Base-by-base conservation (phyloP, 768 basidiomycete genomes). In the Tephrocybe sp. region DNA sequence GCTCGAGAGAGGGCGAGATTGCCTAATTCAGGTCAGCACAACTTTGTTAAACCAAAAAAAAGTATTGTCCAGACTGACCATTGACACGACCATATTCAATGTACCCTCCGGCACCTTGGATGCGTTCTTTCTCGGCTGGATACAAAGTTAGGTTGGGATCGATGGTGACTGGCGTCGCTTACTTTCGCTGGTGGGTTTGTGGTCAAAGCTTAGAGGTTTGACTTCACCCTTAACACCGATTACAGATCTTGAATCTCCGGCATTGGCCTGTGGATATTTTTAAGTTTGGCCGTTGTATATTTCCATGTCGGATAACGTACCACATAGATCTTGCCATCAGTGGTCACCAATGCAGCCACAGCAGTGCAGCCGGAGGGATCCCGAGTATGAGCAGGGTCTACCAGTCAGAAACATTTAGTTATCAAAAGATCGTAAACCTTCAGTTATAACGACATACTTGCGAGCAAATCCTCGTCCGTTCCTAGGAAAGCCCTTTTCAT, bases 291-390 rank as follows among this genome's bases (percentile, higher is more conserved):
- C 39, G 23, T 50, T n/a, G 22, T 43, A 39, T 13, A 52, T 45
- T 41, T 31, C 14, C 32, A 47, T 49, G 46, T 41, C 38, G 46
- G 36, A 36, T 4, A 32, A 70, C 88, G 54, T 76, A 93, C 89
- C 43, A 89, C 87, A 65, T 83, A 86, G 57, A 96, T 84, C 67
- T 87, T 85, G 31, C 72, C 68, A 64, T 96, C 89, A 23, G 76
- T 65, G 10, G 94, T 93, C 36, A 97, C 67, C 48, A 99, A 70
- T 14, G 87, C 89, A 10, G 92, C 85, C 12, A 98, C 91, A 6
- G 97, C 95, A 1, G 97, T 99, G 65, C 94, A 97, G 8, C 97
- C 97, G 8, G 95, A 97, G 2, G 94, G 89, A 68, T 99, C 97
- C 57, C 87, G 82, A 49, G 84, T 80, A 70, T 91, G 93, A 52